phyloP scores from a whole-genome alignment of 495 filamentous ascomycete species.

The Hypomontagnella monticulosa region DNA sequence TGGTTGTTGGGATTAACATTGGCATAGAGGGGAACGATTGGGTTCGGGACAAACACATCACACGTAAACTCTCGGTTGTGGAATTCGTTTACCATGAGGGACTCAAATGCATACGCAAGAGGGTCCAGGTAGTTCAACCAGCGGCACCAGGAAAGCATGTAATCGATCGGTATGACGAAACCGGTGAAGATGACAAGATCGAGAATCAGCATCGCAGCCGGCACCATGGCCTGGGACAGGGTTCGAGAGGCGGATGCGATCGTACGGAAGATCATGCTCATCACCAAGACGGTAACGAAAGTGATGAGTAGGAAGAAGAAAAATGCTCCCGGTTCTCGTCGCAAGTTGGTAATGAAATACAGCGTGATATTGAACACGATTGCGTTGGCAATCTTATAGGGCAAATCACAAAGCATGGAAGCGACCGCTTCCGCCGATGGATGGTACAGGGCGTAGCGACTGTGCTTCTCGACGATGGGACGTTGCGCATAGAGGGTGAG shows the following conservation, averaged over 20 bases:
- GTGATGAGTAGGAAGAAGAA: conserved; percentile 82
- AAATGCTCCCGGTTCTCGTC: conserved; percentile 80
- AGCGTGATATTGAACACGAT: conserved; percentile 73
- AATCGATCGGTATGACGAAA: conserved; percentile 79
- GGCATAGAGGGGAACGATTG: conserved; percentile 55
- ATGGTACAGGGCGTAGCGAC: conserved; percentile 90
- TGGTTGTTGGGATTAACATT: conserved; percentile 51
- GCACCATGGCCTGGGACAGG: conserved; percentile 84
- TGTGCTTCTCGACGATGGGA: conserved; percentile 91
- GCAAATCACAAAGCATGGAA: conserved; percentile 83
- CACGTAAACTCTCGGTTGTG: conserved; percentile 71
- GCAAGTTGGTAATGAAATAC: conserved; percentile 88
- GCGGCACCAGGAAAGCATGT: conserved; percentile 85
- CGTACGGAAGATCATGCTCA: conserved; percentile 85
- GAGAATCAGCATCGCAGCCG: conserved; percentile 83
- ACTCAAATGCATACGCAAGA: conserved; percentile 86
- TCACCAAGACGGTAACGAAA: conserved; percentile 70
- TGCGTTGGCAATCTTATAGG: conserved; percentile 67
- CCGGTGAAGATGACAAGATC: conserved; percentile 88
- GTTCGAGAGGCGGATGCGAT: conserved; percentile 84
- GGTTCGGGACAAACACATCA: conserved; percentile 66
- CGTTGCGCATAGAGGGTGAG: conserved; percentile 86
- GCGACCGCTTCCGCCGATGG: conserved; percentile 87
- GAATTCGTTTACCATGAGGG: conserved; percentile 92
- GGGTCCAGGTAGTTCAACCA: conserved; percentile 92